Conservation (phyloP, 768 basidiomycete genomes). For the Ephemerocybe angulata region DNA sequence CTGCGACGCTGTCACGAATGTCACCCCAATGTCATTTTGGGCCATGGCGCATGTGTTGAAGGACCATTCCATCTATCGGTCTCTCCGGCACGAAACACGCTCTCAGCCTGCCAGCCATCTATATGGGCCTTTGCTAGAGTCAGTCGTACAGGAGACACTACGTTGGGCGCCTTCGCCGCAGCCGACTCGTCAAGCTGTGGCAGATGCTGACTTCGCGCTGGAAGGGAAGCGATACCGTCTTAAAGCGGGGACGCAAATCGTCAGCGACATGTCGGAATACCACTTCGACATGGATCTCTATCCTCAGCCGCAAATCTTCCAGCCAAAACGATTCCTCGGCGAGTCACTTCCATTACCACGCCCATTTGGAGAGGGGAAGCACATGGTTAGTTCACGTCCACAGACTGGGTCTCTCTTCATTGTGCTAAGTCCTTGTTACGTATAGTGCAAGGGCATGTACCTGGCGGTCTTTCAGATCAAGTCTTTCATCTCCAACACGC, state of each 20-base stretch:
- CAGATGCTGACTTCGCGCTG: not conserved
- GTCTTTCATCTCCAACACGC: not conserved
- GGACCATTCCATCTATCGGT: not conserved
- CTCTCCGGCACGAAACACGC: not conserved
- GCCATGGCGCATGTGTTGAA: not conserved
- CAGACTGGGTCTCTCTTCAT: not conserved
- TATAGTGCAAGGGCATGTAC: not conserved
- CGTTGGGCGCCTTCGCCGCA: not conserved
- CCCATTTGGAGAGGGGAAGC: slow-evolving; percentile 1
- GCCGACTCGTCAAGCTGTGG: not conserved
- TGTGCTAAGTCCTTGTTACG: not conserved
- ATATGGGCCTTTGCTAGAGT: not conserved
- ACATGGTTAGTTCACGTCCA: not conserved
- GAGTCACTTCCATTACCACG: not conserved
- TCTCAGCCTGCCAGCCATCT: not conserved
- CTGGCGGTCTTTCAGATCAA: not conserved
- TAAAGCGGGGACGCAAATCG: not conserved
- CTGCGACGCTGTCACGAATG: not conserved
- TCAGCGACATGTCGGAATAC: not conserved
- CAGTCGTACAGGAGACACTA: not conserved
- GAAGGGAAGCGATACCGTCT: not conserved
- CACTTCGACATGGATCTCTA: not conserved
- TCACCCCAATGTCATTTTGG: not conserved
- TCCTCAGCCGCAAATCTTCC: not conserved
- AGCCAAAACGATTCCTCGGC: not conserved